Base-by-base conservation (phyloP, 768 basidiomycete genomes). In the Lactarius quietus region DNA sequence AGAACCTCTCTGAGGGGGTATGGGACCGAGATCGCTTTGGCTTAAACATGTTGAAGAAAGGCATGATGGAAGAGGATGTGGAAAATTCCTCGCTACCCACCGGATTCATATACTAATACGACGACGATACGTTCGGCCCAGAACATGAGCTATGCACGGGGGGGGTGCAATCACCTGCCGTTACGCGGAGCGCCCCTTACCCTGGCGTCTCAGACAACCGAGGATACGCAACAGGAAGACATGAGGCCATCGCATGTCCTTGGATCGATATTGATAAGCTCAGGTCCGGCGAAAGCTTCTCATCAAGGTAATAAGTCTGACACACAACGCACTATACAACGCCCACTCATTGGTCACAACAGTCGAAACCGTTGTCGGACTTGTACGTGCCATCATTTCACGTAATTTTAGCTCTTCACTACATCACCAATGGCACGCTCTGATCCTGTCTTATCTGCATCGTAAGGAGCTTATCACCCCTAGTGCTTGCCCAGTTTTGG, bases 1-100 rank as follows among this genome's bases (percentile, higher is more conserved):
- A 35, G 58, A 23, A 55, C 36, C 53, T 35, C 8, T 59, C 65
- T 26, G 56, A 38, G 23, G 43, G 29, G n/a, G 7, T 35, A 1
- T 43, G 38, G 33, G 39, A 45, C 39, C 61, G 61, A n/a, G 48
- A 39, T 31, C 67, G 64, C 55, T 53, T 68, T 61, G 65, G 41
- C 59, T 35, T 66, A 51, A 68, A 68, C 55, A 68, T 60, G 18
- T 66, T 57, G 64, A 68, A 26, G 64, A 68, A 61, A 53, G 67
- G 67, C 67, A 68, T 68, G 64, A 26, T 68, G 57, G 33, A 39
- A 53, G 64, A 62, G 45, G 41, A 54, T 59, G 67, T 58, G 28
- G 41, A 57, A 54, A 51, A 35, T 8, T 57, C 35, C 54, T 62
- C 65, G 52, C 57, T 57, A 66, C 28, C 41, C 51, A 26, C 48